Evolutionary conservation across 805 yeast genomes (phyloP), one percentile per base, ranked within the genome.

Genomic region (Candida montana): DNA sequence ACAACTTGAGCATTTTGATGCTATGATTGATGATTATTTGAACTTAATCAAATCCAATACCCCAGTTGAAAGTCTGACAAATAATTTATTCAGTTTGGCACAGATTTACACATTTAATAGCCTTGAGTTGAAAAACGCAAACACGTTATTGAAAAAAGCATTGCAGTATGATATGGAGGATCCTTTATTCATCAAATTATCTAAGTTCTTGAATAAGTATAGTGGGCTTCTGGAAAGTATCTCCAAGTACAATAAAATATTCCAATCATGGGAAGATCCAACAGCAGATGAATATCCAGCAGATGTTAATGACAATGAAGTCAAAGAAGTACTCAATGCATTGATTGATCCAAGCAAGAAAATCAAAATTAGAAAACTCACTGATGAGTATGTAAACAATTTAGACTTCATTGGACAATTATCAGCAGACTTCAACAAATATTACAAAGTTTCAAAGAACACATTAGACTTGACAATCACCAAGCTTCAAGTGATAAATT

Each of bases 111-210:
- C 74, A 37, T 79, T 70, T 50, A 72, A 79, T 7, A 67, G 78
- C 31, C 65, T 68, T 30, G 76, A 77, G 31, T 76, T 71, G 44
- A 75, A 75, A 13, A 68, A 61, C 44, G 67, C 70, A 31, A 67
- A 81, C 20, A 29, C 17, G 3, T 17, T 41, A 7, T 9, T 41
- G 15, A 75, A 81, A 50, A 79, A 74, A 48, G 89, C 97, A 58
- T 64, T 91, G 37, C 79, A 83, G 41, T 71, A 77, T 33, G 91
- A 91, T 59, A 84, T 87, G 60, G 96, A 87, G 47, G 74, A 72
- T 49, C 63, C 64, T 21, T 64, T 61, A 3, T 88, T 95, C 59
- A 77, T 79, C 24, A 63, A 55, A 15, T 53, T 72, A 24, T 74
- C 85, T 10, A 75, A 81, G 50, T 59, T 79, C n/a, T 65, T 65